Percentiles rank a stretch among this genome's conserved stretches.
phyloP scores from a whole-genome alignment of 2,329 filamentous ascomycete species.

The Alternaria dauci region DNA sequence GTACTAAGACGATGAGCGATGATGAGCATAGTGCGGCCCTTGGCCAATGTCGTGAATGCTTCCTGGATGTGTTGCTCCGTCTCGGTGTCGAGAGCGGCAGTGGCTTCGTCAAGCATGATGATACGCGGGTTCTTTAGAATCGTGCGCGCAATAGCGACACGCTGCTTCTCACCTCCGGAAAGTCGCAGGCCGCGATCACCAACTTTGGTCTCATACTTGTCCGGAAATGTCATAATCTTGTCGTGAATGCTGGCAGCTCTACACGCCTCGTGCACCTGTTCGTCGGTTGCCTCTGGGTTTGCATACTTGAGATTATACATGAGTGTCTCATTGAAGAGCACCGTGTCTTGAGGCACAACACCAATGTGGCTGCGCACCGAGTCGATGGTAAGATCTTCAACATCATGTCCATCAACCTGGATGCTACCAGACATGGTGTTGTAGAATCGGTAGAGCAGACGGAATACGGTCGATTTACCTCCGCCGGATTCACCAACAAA shows the following conservation, averaged over 20 bases:
- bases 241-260: conserved; percentile 90
- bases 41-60: conserved; percentile 80
- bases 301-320: conserved; percentile 97
- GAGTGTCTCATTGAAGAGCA: conserved; percentile 90
- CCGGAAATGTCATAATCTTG: conserved; percentile 86
- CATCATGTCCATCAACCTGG: conserved; percentile 82
- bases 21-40: conserved; percentile 89
- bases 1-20: conserved; percentile 78
- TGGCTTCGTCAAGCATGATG: conserved; percentile 93
- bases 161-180: conserved; percentile 91
- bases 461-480: conserved; percentile 96
- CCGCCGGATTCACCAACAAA: conserved; percentile 96
- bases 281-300: conserved; percentile 79
- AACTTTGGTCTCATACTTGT: conserved; percentile 88
- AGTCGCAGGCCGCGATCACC: conserved; percentile 87
- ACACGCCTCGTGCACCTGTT: conserved; percentile 83
- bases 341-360: conserved; percentile 95
- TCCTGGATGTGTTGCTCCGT: conserved; percentile 94
- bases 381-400: conserved; percentile 88
- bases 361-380: conserved; percentile 92
- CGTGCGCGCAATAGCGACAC: conserved; percentile 90
- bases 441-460: conserved; percentile 96
- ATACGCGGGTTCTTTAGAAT: conserved; percentile 92
- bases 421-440: conserved; percentile 83
- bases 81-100: conserved; percentile 87